Evolutionary conservation across 75 land plant genomes (phyloP), one percentile per base, ranked within the genome.

Genomic region (Sequoiadendron giganteum): DNA sequence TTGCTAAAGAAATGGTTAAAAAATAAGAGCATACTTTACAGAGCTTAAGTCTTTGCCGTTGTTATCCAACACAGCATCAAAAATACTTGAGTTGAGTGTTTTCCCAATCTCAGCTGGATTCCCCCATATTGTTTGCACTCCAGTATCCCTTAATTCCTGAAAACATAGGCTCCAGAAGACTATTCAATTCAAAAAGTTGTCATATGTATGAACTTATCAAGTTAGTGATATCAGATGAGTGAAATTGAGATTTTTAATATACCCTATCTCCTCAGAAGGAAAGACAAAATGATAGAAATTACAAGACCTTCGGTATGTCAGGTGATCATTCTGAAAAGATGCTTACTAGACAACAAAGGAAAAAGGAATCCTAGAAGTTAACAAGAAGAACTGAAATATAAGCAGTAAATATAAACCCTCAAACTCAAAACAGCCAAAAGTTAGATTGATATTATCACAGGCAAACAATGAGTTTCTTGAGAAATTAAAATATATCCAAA

Each of bases 41-140:
- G 95, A 85, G 54, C 97, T 97, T 79, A 97, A 85, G 85, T 97
- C 97, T 91, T 98, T 98, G 84, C 99, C 99, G 92, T 98, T 98
- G 92, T 98, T 98, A 65, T 98, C 99, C 86, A 98, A 86, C 40
- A 98, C 99, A 30, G 92, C 97, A 92, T 95, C 97, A 89, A 95
- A 98, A 39, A 88, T 32, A 2, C 93, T 92, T 8, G 88, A 91
- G 16, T 88, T 95, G 19, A 97, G 87, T 70, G 93, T 91, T 86
- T 94, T 91, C 49, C 95, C 97, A 87, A 98, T 87, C 32, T 97
- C 94, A 14, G 91, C 88, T 1, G 99, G 99, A 47, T 92, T 89
- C 19, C 99, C 99, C 99, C 99, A 98, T 52, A 97, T 93, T 21
- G 99, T 98, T 87, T 90, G 80, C 21, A 95, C 99, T 68, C 99